phyloP scores from a whole-genome alignment of 345 rosid genomes.

The Linum usitatissimum region DNA sequence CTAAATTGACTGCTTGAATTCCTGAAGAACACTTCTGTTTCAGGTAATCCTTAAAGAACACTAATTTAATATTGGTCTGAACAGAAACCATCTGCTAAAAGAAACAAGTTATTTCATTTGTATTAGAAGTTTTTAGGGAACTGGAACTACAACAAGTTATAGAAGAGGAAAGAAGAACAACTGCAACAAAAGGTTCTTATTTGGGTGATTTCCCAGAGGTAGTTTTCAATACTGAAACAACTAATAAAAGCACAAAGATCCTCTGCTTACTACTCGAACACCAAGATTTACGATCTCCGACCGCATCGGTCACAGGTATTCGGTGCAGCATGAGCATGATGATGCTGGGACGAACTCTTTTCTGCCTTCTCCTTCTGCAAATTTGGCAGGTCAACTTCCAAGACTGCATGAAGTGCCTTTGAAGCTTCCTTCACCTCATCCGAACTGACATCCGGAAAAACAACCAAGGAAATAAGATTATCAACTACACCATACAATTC shows the following conservation, averaged over 20 bases:
- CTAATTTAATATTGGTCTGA: no score
- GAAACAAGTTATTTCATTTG: no score
- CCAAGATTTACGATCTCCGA: conserved; percentile 28
- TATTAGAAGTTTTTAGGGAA: no score
- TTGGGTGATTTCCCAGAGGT: no score
- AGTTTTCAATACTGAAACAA: no score
- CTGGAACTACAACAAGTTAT: no score
- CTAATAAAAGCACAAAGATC: not conserved
- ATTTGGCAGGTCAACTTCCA: conserved; percentile 56
- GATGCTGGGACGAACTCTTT: conserved; percentile 29
- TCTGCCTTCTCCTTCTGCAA: conserved; percentile 40
- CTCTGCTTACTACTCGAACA: not conserved
- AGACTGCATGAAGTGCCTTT: conserved; percentile 60
- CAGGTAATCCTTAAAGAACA: no score
- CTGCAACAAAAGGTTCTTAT: no score
- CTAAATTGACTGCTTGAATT: no score
- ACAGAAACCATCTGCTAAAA: no score
- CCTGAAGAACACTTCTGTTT: no score
- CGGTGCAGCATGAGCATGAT: conserved; percentile 15
- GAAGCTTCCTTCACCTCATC: conserved; percentile 67
- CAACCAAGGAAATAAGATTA: not conserved
- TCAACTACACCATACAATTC: not conserved
- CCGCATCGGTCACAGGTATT: conserved; percentile 71
- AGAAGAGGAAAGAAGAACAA: no score
- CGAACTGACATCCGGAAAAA: conserved; percentile 31